Evolutionary conservation across 116 monocot species (phyloP), one percentile per base, ranked within the genome.

Genomic region (Phalaenopsis hybrid): DNA sequence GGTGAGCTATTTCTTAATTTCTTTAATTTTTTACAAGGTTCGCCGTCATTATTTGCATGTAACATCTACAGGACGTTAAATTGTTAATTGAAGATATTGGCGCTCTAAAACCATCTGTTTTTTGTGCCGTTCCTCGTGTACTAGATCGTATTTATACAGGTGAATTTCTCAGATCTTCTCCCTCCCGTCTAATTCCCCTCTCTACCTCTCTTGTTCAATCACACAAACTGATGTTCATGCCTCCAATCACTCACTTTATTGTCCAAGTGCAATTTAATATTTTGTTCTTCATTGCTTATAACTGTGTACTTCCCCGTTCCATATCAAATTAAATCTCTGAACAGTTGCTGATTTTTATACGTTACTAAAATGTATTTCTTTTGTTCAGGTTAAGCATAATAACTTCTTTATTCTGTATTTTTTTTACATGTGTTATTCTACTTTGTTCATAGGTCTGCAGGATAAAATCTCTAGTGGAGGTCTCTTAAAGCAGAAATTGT

Each of bases 111-210:
- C 96, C 96, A 74, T 86, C 92, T 37, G 88, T 96, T 76, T 92
- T 96, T 77, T 94, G 94, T 87, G 96, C 94, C 80, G 96, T 96
- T 84, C 96, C 96, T 48, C 96, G 96, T 85, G 96, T 96, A 3
- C 68, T 96, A 57, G 96, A 96, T 81, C 85, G 96, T 2, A 89
- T 96, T 44, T 92, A 89, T 87, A 78, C 94, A 86, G 96, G 96
- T 94, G 82, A 44, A 65, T 37, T 72, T 84, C 57, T 21, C 44
- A 21, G 7, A 23, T 18, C 0, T n/a, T 49, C 46, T 7, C 23
- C 11, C 23, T 8, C 23, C 11, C n/a, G 1, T 21, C 5, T 65
- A 23, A 49, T 76, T n/a, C 9, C 7, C 49, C 34, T 37, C 9
- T 48, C 15, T n/a, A 21, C 8, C n/a, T 76, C 49, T 76, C 23